Base-by-base conservation (phyloP, 768 basidiomycete genomes). In the Naematelia encephala region DNA sequence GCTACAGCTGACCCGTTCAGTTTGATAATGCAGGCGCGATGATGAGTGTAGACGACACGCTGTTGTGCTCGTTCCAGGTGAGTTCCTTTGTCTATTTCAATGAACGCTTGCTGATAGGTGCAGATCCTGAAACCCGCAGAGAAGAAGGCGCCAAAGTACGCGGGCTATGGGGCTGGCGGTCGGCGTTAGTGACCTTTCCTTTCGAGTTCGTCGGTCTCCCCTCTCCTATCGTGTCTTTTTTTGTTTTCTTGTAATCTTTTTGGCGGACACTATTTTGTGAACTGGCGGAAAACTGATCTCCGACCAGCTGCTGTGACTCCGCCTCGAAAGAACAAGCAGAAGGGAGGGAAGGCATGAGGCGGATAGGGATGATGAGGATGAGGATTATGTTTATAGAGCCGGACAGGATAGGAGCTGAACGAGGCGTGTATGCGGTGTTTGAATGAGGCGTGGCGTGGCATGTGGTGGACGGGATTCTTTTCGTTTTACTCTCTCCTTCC, bases 11-110 rank as follows among this genome's bases (percentile, higher is more conserved):
- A 64, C 46, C 1, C 13, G 11, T 27, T 11, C 89, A 98, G 81
- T 99, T 99, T 72, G 94, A 99, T 78, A 99, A 99, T 78, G 93
- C 94, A 3, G 94, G 94, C 34, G 94, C 94, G 29, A 99, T 99
- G 94, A 99, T 98, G 94, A 92, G 90, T 72, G 94, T 99, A 44
- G 94, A 97, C 71, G 94, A 97, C 80, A 96, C 94, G 8, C 78
- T 98, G 65, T 78, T 98, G 64, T 97, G 94, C 80, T 97, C 93
- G 5, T 97, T 98, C 90, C 94, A 97, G 80, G 91, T 93, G 64
- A 60, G 82, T 65, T 23, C 11, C 28, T 56, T 34, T 39, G 28
- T 26, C 53, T 42, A 39, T 11, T 23, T 4, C 28, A 27, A 3
- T 51, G 39, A 11, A 52, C 22, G n/a, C 60, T 46, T 54, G 43